Evolutionary conservation across 208 protist species (phyloP), one percentile per base, ranked within the genome.

Genomic region (Leishmania martiniquensis): DNA sequence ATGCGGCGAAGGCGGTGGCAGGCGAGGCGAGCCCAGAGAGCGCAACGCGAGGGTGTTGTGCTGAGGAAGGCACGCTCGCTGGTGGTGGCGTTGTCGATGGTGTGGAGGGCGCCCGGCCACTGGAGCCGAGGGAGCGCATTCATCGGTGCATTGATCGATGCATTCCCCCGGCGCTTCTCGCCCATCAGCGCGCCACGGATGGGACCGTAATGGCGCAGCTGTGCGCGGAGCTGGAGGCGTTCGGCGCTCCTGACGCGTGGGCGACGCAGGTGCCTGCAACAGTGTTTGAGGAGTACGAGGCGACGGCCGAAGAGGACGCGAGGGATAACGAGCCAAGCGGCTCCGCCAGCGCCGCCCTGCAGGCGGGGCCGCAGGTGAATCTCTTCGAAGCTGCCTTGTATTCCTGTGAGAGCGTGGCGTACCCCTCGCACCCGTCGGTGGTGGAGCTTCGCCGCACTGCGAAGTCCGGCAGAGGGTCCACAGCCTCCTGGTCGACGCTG

Each of bases 111-210:
- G 44, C 22, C 55, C 44, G 39, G 42, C 44, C 9, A 9, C 69
- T 83, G 17, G 47, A 59, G 32, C 68, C 59, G 5, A 57, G 29
- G 34, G 79, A 83, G 59, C 74, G 74, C 22, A 83, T 83, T n/a
- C 79, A 83, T 25, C 79, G 74, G 9, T 83, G 76, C 69, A 63
- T 83, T 10, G 79, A 83, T 32, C 74, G 72, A 37, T 83, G 79
- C 25, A 62, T 83, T 9, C 49, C 79, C 10, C 73, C 79, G 6
- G 66, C 49, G 9, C 47, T 83, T 6, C 29, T 83, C 12, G 12
- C n/a, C 59, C 79, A 83, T 49, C 74, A 83, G 74, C 74, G 79
- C 0, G 20, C 49, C 68, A 54, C 47, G 7, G 79, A 79, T 29
- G 79, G 79, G 4, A 32, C 47, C 10, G 9, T 79, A 4, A 25